A percentile compares a stretch with the other conserved stretches of the same genome.
Conservation (phyloP, 2,329 filamentous ascomycete genomes). For the Colletotrichum spaethianum region DNA sequence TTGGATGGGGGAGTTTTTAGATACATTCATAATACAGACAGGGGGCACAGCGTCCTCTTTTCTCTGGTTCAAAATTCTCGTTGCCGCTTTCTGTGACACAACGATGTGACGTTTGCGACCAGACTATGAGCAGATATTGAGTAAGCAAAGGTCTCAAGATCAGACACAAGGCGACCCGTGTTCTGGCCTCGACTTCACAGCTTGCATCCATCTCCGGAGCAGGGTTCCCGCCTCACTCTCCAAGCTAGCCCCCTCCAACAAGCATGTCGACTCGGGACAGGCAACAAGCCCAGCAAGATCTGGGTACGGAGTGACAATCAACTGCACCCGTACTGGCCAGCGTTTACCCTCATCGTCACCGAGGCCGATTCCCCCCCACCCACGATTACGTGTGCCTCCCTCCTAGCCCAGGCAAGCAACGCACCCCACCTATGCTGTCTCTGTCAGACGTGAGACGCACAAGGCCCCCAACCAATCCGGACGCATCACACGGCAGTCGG, state of each 20-base stretch:
- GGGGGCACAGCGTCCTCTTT: neutral
- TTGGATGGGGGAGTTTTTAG: neutral
- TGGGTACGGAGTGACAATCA: neutral
- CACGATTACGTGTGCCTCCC: conserved; percentile 3
- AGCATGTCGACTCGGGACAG: neutral
- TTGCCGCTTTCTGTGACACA: neutral
- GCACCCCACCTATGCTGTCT: neutral
- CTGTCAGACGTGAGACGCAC: conserved; percentile 8
- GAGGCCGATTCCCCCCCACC: neutral
- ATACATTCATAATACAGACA: neutral
- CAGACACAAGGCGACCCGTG: neutral
- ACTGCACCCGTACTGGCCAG: neutral
- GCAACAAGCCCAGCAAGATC: neutral
- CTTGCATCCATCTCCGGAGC: neutral
- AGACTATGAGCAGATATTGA: neutral
- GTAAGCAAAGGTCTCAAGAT: neutral
- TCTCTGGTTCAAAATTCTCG: neutral
- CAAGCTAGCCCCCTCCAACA: neutral
- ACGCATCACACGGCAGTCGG: neutral
- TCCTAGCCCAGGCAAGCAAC: neutral
- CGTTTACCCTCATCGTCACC: neutral
- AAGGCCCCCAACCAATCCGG: neutral
- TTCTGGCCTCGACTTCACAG: no score
- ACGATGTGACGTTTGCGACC: neutral
- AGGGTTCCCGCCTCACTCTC: neutral